A percentile compares a stretch with the other conserved stretches of the same genome.
Conservation (phyloP, 257 asterid genomes). For the Apocynum venetum region DNA sequence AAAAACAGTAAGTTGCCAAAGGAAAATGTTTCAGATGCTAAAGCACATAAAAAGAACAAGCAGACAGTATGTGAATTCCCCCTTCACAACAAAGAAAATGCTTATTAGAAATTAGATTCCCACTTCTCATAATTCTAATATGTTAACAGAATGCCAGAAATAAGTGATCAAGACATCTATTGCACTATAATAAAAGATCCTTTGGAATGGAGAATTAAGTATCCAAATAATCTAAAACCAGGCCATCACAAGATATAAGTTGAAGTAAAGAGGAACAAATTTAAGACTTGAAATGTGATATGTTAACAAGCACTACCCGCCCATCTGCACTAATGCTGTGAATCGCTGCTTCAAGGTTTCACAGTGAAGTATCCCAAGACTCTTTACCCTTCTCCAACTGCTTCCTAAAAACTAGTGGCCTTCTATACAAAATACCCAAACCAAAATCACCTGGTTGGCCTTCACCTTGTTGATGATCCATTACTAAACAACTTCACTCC, state of each 20-base stretch:
- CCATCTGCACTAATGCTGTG: neutral
- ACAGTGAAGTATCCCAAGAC: neutral
- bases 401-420: neutral
- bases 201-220: neutral
- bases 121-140: neutral
- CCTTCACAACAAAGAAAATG: neutral
- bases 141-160: neutral
- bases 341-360: neutral
- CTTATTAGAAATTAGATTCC: neutral
- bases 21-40: neutral
- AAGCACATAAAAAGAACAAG: neutral
- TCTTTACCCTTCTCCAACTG: neutral
- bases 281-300: neutral
- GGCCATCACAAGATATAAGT: too few relatives aligned
- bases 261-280: neutral
- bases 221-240: neutral
- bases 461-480: neutral
- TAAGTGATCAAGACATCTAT: neutral
- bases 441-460: neutral
- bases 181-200: neutral
- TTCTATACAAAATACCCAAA: too few relatives aligned
- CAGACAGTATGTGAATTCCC: neutral
- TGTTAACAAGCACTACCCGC: neutral
- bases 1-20: too few relatives aligned
- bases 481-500: neutral